These are phyloP conservation scores for Fraxinus sp. DNA, from an alignment of 305 asterid species.

Conservation along the genomic window DNA sequence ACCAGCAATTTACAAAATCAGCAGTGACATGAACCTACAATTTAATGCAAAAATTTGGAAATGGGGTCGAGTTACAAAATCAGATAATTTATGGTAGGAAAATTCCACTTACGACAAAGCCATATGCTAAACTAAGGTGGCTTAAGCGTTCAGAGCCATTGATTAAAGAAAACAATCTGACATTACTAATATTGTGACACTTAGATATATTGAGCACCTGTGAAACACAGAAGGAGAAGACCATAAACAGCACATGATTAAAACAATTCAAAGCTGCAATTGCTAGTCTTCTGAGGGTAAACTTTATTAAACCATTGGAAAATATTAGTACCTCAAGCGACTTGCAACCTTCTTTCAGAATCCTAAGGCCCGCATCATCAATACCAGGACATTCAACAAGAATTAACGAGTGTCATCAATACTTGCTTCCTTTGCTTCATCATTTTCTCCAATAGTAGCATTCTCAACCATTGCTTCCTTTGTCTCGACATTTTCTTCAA, in stretches of 20 bases:
- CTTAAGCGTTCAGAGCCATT: slow-evolving; percentile 18
- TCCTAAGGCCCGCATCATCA: slow-evolving; percentile 31
- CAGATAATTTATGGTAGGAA: background rate
- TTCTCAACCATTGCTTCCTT: too few relatives aligned
- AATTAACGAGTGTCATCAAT: slow-evolving; percentile 1
- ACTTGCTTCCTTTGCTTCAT: too few relatives aligned
- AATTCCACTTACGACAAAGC: slow-evolving; percentile 23
- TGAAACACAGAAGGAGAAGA: background rate
- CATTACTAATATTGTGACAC: slow-evolving; percentile 29
- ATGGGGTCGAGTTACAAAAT: background rate
- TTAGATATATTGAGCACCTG: slow-evolving; percentile 32
- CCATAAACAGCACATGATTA: background rate
- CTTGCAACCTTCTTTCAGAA: slow-evolving; percentile 24
- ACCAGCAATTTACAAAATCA: slow-evolving; percentile 28
- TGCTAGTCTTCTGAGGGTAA: background rate
- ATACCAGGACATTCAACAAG: slow-evolving; percentile 36
- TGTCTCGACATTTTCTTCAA: too few relatives aligned
- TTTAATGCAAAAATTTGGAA: background rate
- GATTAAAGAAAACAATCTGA: slow-evolving; percentile 27
- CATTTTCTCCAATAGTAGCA: too few relatives aligned
- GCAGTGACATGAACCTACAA: slow-evolving; percentile 25
- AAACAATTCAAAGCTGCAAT: background rate
- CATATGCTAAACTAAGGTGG: slow-evolving; percentile 29
- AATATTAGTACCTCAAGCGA: slow-evolving; percentile 27
- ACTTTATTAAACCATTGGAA: background rate